Evolutionary conservation across 2,329 filamentous ascomycete species (phyloP), one percentile per base, ranked within the genome.

Genomic region (Thielaviopsis punctulata): DNA sequence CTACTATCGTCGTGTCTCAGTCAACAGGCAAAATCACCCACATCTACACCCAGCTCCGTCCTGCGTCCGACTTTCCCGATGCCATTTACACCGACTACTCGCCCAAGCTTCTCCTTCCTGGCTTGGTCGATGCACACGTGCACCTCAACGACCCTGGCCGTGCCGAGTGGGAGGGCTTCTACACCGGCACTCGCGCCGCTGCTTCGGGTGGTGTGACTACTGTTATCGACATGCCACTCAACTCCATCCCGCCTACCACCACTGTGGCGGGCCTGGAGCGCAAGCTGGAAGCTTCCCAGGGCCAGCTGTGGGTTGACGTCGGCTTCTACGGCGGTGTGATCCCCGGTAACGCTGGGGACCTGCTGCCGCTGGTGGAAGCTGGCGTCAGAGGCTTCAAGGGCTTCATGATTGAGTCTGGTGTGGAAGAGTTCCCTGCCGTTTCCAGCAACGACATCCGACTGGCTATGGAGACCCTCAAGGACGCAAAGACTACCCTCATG

Each of bases 91-190:
- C 78, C 59, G 82, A 98, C 70, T 81, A 95, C 68, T 86, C 84
- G 21, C 87, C 90, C 10, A 77, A 82, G 65, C 75, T 96, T 46
- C 72, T 98, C 39, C 74, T 96, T 30, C 92, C 92, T 0, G 92
- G 92, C 19, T 73, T 98, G 25, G 90, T 98, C 18, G 92, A 98
- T 65, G 90, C 92, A 33, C 92, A 98, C 65, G 92, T 98, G 36
- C 92, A 98, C 69, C 78, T 96, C 60, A 96, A 96, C 62, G 92
- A 98, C 69, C 92, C 92, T 0, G 92, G 92, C 43, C 79, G 92
- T 53, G 95, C 90, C 50, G 90, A 95, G 76, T 96, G 92, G 92
- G 92, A 98, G 64, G 92, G 92, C 10, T 98, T 98, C 72, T 85
- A 83, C 71, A 95, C 89, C 0, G 92, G 92, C 48, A 96, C 92